Evolutionary conservation across 2,329 filamentous ascomycete genomes (phyloP).

Genomic region (Scedosporium aurantiacum): DNA sequence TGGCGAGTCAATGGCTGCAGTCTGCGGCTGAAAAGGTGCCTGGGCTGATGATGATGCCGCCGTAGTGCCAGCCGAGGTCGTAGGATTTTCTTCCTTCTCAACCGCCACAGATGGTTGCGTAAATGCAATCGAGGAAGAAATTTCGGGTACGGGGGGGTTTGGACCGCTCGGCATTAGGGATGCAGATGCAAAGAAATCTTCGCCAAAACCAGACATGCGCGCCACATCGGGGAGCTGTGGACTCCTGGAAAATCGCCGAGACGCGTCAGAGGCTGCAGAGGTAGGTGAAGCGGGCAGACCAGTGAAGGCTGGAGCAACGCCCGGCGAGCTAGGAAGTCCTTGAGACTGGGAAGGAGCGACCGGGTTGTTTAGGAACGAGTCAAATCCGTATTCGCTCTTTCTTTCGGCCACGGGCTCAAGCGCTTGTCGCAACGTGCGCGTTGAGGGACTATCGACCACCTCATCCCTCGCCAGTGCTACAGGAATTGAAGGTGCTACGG

Average conservation of each 20-base stretch:
- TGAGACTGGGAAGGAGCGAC: constrained; percentile 7
- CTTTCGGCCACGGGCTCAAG: constrained; percentile 45
- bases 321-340: constrained; percentile 1
- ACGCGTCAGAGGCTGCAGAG: not conserved
- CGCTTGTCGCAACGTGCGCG: constrained; percentile 14
- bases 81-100: not conserved
- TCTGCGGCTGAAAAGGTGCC: not conserved
- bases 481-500: constrained; percentile 2
- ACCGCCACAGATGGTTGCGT: not conserved
- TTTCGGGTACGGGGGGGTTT: constrained; percentile 12
- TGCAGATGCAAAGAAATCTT: constrained; percentile 40
- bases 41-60: not conserved
- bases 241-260: constrained; percentile 33
- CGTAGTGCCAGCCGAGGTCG: not conserved
- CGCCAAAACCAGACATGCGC: constrained; percentile 49
- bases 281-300: not conserved
- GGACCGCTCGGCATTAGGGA: constrained; percentile 15
- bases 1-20: constrained; percentile 4
- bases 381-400: constrained; percentile 47
- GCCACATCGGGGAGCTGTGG: constrained; percentile 47
- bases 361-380: constrained; percentile 20
- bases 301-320: not conserved
- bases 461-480: constrained; percentile 20
- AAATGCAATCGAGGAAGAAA: not conserved
- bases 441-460: constrained; percentile 18